A percentile compares a stretch with the other conserved stretches of the same genome.
phyloP scores from a whole-genome alignment of 2,329 filamentous ascomycete genomes.

The Monosporascus sp. region DNA sequence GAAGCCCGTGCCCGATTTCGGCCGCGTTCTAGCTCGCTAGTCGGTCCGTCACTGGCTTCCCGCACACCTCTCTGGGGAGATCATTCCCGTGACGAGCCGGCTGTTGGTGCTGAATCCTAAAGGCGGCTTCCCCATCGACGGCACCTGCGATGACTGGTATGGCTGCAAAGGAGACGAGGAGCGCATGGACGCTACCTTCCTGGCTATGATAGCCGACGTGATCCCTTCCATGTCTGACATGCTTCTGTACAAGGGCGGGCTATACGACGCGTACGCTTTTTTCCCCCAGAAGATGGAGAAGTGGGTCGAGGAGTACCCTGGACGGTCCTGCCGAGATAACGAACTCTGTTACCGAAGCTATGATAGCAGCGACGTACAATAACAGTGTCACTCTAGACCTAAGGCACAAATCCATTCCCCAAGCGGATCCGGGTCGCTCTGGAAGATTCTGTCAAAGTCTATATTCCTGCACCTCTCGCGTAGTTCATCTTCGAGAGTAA shows the following conservation, averaged over 20 bases:
- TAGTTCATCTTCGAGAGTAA: too few relatives aligned
- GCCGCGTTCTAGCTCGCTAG: neutral
- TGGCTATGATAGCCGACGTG: neutral
- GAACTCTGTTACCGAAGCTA: neutral
- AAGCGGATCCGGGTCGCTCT: too few relatives aligned
- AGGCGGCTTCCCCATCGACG: neutral
- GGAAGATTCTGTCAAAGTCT: too few relatives aligned
- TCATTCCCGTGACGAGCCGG: neutral
- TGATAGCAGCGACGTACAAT: neutral
- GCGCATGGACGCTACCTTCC: neutral
- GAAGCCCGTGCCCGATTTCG: neutral
- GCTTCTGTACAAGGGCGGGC: neutral
- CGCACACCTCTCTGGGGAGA: neutral
- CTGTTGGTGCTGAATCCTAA: neutral
- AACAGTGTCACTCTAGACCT: too few relatives aligned
- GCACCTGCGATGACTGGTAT: neutral
- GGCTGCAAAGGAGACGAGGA: neutral
- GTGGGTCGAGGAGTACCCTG: neutral
- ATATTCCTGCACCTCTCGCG: too few relatives aligned
- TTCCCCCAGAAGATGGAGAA: neutral
- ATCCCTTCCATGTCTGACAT: neutral
- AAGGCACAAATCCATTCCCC: too few relatives aligned
- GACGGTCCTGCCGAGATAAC: neutral
- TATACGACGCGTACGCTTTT: neutral
- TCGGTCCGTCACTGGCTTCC: neutral